phyloP scores from a whole-genome alignment of 2,329 filamentous ascomycete genomes.

The Ophiobolus disseminans region DNA sequence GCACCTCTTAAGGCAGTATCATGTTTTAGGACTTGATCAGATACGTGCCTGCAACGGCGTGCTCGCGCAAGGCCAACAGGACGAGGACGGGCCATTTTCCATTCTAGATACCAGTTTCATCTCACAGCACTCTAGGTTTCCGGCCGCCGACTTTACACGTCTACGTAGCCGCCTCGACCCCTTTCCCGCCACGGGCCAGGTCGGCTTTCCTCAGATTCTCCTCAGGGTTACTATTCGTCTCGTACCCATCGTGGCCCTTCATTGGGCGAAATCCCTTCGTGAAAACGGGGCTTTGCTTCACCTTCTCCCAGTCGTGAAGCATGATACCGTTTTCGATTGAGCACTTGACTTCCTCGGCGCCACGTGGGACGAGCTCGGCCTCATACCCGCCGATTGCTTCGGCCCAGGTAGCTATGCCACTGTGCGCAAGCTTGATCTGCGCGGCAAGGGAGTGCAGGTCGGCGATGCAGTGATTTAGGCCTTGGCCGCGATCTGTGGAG shows the following conservation, averaged over 20 bases:
- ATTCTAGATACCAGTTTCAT: too few relatives aligned
- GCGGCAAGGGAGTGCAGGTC: background rate
- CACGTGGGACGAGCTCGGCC: conserved; percentile 3
- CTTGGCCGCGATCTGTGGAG: conserved; percentile 1
- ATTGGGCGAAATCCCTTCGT: conserved; percentile 1
- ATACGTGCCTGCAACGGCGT: too few relatives aligned
- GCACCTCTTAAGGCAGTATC: too few relatives aligned
- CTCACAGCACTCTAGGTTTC: too few relatives aligned
- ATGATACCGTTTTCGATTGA: conserved; percentile 8
- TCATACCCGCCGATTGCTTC: conserved; percentile 3
- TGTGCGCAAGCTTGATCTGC: background rate
- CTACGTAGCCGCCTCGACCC: background rate
- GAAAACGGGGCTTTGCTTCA: conserved; percentile 7
- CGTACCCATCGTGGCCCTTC: conserved; percentile 2
- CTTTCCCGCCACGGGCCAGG: background rate
- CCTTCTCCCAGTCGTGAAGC: conserved; percentile 8
- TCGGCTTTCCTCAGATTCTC: conserved; percentile 1
- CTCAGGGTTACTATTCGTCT: background rate
- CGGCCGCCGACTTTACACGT: too few relatives aligned
- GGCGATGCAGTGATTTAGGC: conserved; percentile 3
- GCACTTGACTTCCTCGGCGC: conserved; percentile 3
- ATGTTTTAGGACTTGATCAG: too few relatives aligned
- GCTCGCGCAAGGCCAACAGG: too few relatives aligned
- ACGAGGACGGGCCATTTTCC: too few relatives aligned
- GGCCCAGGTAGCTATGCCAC: background rate